Evolutionary conservation across 352 stramenopile genomes (phyloP).

Genomic region (Saprolegnia parasitica): DNA sequence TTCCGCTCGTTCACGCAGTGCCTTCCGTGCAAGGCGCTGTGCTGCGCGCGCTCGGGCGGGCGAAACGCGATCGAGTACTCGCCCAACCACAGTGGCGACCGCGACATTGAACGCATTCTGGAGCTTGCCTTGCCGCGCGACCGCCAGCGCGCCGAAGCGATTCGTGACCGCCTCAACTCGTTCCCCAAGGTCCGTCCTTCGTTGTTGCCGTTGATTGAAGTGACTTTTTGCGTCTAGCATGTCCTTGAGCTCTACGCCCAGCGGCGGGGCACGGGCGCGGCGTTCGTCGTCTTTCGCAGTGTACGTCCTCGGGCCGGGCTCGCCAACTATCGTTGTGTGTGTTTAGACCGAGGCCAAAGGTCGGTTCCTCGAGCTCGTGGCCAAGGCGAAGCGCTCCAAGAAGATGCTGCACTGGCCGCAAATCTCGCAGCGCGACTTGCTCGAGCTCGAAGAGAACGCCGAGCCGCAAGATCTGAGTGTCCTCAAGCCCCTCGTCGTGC

Average conservation of each 20-base stretch:
- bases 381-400: constrained; percentile 1
- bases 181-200: constrained; percentile 23
- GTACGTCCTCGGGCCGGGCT: constrained; percentile 9
- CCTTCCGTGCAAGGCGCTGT: constrained; percentile 43
- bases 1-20: constrained; percentile 46
- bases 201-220: neutral
- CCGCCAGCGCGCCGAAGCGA: constrained; percentile 3
- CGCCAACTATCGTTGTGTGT: neutral
- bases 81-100: constrained; percentile 26
- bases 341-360: constrained; percentile 8
- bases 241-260: constrained; percentile 40
- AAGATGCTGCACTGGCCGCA: neutral
- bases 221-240: constrained; percentile 10
- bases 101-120: constrained; percentile 37
- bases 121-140: constrained; percentile 15
- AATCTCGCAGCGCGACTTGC: constrained; percentile 24
- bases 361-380: constrained; percentile 1
- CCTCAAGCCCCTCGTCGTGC: constrained; percentile 40
- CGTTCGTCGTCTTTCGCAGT: constrained; percentile 59
- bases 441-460: constrained; percentile 35
- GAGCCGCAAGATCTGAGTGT: constrained; percentile 34
- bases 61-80: constrained; percentile 19
- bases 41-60: neutral
- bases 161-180: constrained; percentile 20
- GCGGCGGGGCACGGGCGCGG: constrained; percentile 52